Evolutionary conservation across 768 basidiomycete genomes (phyloP).

Genomic region (Lentinula raphanica): DNA sequence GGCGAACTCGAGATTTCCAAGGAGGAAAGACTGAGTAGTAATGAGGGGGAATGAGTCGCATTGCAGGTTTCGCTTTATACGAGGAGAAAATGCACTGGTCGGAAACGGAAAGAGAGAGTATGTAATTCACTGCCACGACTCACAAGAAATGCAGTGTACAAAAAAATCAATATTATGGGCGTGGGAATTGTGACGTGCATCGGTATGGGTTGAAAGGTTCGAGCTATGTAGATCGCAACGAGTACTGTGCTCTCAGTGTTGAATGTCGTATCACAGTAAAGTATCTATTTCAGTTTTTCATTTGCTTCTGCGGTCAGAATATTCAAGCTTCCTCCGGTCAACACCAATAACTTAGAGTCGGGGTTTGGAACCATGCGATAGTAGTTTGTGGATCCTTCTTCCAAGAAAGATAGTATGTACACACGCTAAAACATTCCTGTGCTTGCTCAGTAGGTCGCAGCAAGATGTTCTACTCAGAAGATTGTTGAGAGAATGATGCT

Average conservation of each 20-base stretch:
- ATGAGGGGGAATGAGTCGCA: conserved; percentile 3
- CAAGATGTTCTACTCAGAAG: too few relatives aligned
- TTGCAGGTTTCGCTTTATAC: background rate
- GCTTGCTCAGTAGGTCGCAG: too few relatives aligned
- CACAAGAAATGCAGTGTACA: background rate
- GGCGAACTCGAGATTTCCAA: too few relatives aligned
- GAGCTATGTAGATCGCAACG: conserved; percentile 4
- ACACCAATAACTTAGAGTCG: background rate
- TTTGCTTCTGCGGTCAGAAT: background rate
- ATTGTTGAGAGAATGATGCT: too few relatives aligned
- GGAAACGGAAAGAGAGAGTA: background rate
- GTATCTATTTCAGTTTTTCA: background rate
- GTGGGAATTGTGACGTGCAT: background rate
- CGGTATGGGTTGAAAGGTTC: background rate
- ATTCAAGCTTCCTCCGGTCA: background rate
- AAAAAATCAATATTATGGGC: background rate
- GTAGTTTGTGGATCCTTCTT: too few relatives aligned
- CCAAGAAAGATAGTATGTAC: too few relatives aligned
- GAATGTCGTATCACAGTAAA: background rate
- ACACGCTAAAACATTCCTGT: too few relatives aligned
- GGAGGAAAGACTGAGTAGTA: background rate
- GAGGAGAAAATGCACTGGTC: background rate
- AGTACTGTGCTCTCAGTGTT: background rate
- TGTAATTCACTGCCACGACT: background rate
- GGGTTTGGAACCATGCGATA: background rate